Evolutionary conservation across 2,329 filamentous ascomycete species (phyloP), one percentile per base, ranked within the genome.

Genomic region (Cyphellophora europaea): DNA sequence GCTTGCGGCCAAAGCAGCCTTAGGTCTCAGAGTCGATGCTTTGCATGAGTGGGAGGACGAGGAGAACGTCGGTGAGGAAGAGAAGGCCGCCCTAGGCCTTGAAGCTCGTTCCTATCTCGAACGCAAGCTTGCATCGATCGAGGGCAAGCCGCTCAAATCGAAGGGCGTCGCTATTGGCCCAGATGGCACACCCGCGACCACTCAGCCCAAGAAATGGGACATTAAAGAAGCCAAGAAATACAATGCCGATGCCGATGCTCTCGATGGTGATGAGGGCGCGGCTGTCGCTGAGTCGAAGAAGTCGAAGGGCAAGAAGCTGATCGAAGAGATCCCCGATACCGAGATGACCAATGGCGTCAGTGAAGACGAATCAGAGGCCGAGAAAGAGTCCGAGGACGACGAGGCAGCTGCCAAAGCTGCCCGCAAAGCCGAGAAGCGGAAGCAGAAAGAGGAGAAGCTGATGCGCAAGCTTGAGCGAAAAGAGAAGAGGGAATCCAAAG

Each of bases 181-280:
- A 36, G 81, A 82, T 50, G 82, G 82, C 41, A 73, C 79, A 47
- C 58, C 71, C 21, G 63, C 65, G 25, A 62, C 66, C 27, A 64
- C 71, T 18, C 66, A 72, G 48, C 74, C 79, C 38, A 77, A 79
- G 51, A 93, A 93, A 63, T 66, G 85, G 72, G 83, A 88, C 45
- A 71, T 98, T 53, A 93, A 93, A 66, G 86, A 95, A 61, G 82
- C 83, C 8, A 75, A 85, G 56, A 91, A 89, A 63, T 98, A 98
- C 72, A 96, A 96, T 61, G 72, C 77, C 32, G 88, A 96, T 55
- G 91, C 86, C 35, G 91, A 98, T 61, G 89, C 87, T 44, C 66
- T 95, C 33, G 69, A 69, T 41, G 76, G 74, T 31, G 74, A 84
- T 50, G 79, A 81, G 48, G 70, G 74, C 11, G 71, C 79, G 25